Percentiles rank a stretch among this genome's conserved stretches.
Conservation (phyloP, 2,329 filamentous ascomycete genomes). For the Lasiodiplodia sp. region DNA sequence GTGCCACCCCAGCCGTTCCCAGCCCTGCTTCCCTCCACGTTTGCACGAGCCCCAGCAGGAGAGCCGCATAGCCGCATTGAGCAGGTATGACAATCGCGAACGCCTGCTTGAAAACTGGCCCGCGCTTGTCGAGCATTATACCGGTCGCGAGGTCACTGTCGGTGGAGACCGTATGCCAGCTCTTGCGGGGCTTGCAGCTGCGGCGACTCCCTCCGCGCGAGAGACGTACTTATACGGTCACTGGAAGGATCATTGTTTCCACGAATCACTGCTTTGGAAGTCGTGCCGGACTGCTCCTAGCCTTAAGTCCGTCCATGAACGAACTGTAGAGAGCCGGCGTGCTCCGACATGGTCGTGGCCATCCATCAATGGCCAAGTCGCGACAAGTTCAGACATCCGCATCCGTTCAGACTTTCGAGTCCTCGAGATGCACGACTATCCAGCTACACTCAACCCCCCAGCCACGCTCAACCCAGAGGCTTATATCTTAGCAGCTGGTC, state of each 20-base stretch:
- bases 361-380: conserved; percentile 3
- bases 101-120: not conserved
- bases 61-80: not conserved
- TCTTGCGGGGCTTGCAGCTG: conserved; percentile 2
- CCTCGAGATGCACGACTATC: not conserved
- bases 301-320: not conserved
- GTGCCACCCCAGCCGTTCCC: conserved; percentile 9
- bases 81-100: not conserved
- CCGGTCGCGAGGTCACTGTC: not conserved
- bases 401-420: not conserved
- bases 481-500: not conserved
- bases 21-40: conserved; percentile 12
- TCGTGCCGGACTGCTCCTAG: not conserved
- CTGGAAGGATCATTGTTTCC: not conserved
- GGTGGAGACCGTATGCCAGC: not conserved
- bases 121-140: not conserved
- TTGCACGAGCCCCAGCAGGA: conserved; percentile 9
- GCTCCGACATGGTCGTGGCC: conserved; percentile 8
- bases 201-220: not conserved
- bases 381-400: not conserved
- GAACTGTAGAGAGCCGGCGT: not conserved
- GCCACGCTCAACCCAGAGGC: not conserved
- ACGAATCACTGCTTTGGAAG: conserved; percentile 1
- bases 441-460: not conserved
- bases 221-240: not conserved